phyloP scores from a whole-genome alignment of 1,284 basidiomycete genomes.

The Coniferiporia weirii region DNA sequence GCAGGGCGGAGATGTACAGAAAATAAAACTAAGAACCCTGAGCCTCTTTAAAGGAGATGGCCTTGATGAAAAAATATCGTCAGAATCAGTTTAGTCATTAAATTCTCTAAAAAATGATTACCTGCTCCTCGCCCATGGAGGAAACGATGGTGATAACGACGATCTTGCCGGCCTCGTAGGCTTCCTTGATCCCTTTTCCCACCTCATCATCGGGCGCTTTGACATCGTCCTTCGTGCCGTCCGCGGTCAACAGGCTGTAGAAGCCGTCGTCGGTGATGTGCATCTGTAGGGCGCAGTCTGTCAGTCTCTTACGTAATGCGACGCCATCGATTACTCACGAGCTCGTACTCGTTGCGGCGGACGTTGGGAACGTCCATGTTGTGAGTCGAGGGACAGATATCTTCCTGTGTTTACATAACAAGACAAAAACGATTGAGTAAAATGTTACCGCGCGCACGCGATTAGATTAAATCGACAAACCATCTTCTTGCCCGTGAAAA shows the following conservation, averaged over 20 bases:
- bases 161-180: slow-evolving; percentile 88
- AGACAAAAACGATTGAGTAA: slow-evolving; percentile 8
- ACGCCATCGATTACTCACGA: slow-evolving; percentile 47
- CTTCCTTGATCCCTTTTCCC: slow-evolving; percentile 68
- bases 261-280: slow-evolving; percentile 82
- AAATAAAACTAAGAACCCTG: slow-evolving; percentile 35
- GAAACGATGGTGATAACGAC: slow-evolving; percentile 84
- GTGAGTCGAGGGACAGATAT: slow-evolving; percentile 97
- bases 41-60: slow-evolving; percentile 83
- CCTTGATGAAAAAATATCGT: slow-evolving; percentile 36
- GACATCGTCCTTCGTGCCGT: slow-evolving; percentile 96
- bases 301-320: slow-evolving; percentile 3
- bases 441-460: neutral
- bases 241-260: slow-evolving; percentile 90
- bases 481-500: slow-evolving; percentile 94
- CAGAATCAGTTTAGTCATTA: neutral
- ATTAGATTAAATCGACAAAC: slow-evolving; percentile 35
- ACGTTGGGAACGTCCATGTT: slow-evolving; percentile 99
- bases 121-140: slow-evolving; percentile 92
- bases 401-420: slow-evolving; percentile 59
- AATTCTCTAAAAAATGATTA: slow-evolving; percentile 23
- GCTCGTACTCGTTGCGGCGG: slow-evolving; percentile 84
- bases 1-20: neutral
- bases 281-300: slow-evolving; percentile 39
- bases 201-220: slow-evolving; percentile 85